Conservation (phyloP, 805 yeast species). For the Saccharomycopsis microspora region DNA sequence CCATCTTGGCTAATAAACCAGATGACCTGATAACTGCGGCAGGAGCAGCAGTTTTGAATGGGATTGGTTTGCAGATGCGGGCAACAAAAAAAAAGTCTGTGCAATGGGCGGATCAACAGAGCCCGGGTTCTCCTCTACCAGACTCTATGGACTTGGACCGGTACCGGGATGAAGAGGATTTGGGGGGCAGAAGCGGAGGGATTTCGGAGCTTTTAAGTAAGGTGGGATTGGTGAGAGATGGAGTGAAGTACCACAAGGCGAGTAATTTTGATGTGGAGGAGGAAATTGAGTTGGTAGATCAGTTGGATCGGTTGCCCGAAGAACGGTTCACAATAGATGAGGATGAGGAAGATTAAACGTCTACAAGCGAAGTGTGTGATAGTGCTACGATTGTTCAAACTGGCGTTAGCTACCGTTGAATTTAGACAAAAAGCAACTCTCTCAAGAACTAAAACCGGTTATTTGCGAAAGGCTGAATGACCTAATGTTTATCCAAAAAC, state of each 20-base stretch:
- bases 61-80: background rate
- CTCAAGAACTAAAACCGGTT: no score
- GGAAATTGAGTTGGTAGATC: conserved; percentile 10
- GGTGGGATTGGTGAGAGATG: conserved; percentile 4
- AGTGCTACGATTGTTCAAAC: no score
- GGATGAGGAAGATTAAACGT: background rate
- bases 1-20: conserved; percentile 11
- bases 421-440: no score
- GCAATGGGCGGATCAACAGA: conserved; percentile 17
- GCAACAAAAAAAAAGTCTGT: conserved; percentile 14
- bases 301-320: background rate
- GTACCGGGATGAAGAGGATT: background rate
- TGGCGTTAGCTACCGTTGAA: no score
- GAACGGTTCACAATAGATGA: background rate
- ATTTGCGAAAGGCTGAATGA: no score
- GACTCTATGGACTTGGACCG: background rate
- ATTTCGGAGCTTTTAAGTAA: background rate
- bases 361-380: no score
- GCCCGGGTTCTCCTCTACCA: background rate
- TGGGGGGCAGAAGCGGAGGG: background rate
- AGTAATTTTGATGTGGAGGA: conserved; percentile 10
- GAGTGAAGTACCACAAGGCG: conserved; percentile 11
- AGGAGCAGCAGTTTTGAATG: conserved; percentile 1
- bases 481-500: no score
- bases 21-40: background rate